Percentiles rank a stretch among this genome's conserved stretches.
phyloP scores from a whole-genome alignment of 1,139 yeast species.

The Sugiyamaella pinicola region DNA sequence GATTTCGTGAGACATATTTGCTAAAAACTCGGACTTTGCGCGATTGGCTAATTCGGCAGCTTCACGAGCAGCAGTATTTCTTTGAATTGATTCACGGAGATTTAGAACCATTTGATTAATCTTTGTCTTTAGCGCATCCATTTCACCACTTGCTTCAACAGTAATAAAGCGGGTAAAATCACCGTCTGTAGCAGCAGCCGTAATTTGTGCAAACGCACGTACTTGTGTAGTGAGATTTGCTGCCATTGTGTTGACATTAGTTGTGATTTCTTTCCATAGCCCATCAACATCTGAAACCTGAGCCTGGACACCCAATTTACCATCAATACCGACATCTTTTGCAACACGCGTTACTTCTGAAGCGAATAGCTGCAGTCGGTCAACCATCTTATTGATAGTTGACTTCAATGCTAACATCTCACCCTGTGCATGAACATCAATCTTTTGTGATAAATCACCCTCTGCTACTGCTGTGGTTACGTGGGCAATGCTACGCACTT shows the following conservation, averaged over 20 bases:
- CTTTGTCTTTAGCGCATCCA: slow-evolving; percentile 89
- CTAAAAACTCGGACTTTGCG: slow-evolving; percentile 89
- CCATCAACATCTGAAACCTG: slow-evolving; percentile 91
- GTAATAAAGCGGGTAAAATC: slow-evolving; percentile 88
- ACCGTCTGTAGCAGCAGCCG: slow-evolving; percentile 93
- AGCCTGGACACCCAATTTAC: slow-evolving; percentile 89
- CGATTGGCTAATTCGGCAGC: slow-evolving; percentile 90
- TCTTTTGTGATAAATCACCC: slow-evolving; percentile 85
- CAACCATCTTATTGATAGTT: slow-evolving; percentile 90
- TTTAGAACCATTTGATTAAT: slow-evolving; percentile 91
- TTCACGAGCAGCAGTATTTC: slow-evolving; percentile 90
- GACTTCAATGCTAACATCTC: slow-evolving; percentile 73
- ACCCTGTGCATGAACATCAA: slow-evolving; percentile 88
- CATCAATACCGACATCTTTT: slow-evolving; percentile 89
- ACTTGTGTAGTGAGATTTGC: slow-evolving; percentile 88
- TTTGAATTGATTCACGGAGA: slow-evolving; percentile 82
- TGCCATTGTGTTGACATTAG: slow-evolving; percentile 94
- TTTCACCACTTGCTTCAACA: slow-evolving; percentile 89
- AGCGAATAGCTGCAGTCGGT: slow-evolving; percentile 82
- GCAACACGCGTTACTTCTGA: slow-evolving; percentile 89
- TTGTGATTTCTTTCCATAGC: slow-evolving; percentile 86
- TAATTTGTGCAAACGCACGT: slow-evolving; percentile 89
- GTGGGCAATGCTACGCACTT: slow-evolving; percentile 86
- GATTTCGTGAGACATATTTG: slow-evolving; percentile 89
- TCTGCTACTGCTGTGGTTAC: slow-evolving; percentile 92